Evolutionary conservation across 2,329 filamentous ascomycete species (phyloP).

Genomic region (Aspergillus sp.): DNA sequence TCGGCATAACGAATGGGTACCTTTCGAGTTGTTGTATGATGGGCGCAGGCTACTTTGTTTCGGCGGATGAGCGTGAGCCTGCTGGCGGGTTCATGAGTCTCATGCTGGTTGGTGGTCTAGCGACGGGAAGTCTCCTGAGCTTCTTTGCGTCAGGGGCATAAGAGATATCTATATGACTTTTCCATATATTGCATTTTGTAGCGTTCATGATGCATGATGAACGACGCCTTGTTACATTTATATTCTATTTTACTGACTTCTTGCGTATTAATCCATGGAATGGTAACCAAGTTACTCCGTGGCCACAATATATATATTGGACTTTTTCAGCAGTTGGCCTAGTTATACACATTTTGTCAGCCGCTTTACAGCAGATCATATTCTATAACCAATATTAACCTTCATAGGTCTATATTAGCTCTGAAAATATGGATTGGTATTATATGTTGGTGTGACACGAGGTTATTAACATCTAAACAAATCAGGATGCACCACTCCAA

Average conservation of each 20-base stretch:
- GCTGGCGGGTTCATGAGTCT: conserved; percentile 93
- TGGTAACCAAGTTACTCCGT: too few species aligned
- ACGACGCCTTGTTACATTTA: background rate
- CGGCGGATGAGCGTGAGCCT: conserved; percentile 78
- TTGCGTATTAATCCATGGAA: background rate
- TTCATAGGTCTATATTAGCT: too few species aligned
- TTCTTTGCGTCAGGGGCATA: conserved; percentile 63
- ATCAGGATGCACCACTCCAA: background rate
- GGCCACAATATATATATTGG: background rate
- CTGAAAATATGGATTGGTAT: background rate
- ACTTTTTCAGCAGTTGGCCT: background rate
- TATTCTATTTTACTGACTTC: too few species aligned
- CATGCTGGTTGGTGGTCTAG: conserved; percentile 80
- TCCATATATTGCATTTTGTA: background rate
- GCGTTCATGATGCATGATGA: background rate
- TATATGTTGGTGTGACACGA: background rate
- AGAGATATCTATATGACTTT: background rate
- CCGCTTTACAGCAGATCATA: too few species aligned
- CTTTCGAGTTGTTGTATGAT: conserved; percentile 90
- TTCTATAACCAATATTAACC: too few species aligned
- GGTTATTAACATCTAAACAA: background rate
- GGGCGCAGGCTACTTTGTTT: conserved; percentile 78
- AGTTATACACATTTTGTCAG: too few species aligned
- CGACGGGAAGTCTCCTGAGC: conserved; percentile 83
- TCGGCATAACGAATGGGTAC: conserved; percentile 85